Conservation (phyloP, 306 rosid genomes). For the Sechiopsis laciniata region DNA sequence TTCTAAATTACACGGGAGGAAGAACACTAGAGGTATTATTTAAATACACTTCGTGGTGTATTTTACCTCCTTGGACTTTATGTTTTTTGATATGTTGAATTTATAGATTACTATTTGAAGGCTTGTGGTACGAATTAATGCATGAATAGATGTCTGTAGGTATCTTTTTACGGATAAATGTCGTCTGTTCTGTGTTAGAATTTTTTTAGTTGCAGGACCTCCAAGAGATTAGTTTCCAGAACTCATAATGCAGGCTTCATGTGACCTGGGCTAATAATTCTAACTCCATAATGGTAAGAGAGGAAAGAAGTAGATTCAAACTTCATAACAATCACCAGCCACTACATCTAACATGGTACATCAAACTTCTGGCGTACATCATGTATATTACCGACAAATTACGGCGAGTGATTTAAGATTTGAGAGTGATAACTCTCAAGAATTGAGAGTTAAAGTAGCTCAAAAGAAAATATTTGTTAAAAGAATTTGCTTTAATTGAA, state of each 20-base stretch:
- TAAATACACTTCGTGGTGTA: not conserved
- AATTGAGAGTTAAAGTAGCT: too few relatives aligned
- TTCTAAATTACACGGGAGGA: not conserved
- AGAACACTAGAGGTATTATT: too few relatives aligned
- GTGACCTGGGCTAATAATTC: not conserved
- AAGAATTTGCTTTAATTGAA: too few relatives aligned
- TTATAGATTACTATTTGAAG: not conserved
- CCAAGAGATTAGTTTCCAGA: not conserved
- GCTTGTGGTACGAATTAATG: not conserved
- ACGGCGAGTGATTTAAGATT: not conserved
- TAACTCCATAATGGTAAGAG: not conserved
- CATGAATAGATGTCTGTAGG: not conserved
- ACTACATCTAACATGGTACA: not conserved
- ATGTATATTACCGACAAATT: not conserved
- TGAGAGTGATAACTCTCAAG: too few relatives aligned
- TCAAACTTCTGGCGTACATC: too few relatives aligned
- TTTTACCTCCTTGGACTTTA: not conserved
- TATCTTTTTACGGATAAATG: not conserved
- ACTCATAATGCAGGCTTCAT: not conserved
- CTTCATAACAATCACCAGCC: not conserved
- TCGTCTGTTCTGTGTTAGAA: not conserved
- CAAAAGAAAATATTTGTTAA: too few relatives aligned
- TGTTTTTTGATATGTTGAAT: not conserved
- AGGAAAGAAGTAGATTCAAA: not conserved
- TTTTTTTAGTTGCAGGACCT: not conserved